These are phyloP conservation scores for Amylostereum areolatum DNA, from an alignment of 1,284 basidiomycete genomes.

Conservation along the genomic window DNA sequence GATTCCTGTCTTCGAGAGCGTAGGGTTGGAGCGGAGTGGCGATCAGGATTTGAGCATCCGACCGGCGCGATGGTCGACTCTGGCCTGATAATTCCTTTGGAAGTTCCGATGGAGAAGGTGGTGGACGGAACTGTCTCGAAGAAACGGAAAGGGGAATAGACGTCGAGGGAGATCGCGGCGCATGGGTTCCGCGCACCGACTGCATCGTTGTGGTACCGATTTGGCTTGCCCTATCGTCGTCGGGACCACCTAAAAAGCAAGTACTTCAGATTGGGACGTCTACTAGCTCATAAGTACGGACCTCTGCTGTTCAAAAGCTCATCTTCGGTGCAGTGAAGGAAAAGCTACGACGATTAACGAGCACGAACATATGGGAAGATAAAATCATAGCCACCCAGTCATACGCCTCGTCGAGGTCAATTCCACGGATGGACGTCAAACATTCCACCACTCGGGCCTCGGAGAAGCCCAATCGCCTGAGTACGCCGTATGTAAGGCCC, in stretches of 20 bases:
- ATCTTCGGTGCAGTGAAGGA: constrained; percentile 59
- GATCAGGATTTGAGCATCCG: background rate
- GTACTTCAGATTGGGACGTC: background rate
- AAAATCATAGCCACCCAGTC: constrained; percentile 70
- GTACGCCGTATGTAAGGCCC: constrained; percentile 75
- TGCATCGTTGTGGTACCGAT: too few species aligned
- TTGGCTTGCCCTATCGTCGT: too few species aligned
- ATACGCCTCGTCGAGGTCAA: constrained; percentile 87
- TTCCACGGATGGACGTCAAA: constrained; percentile 51
- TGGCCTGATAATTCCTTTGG: too few species aligned
- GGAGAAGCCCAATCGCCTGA: constrained; percentile 81
- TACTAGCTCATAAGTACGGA: constrained; percentile 14
- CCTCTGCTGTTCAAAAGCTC: constrained; percentile 42
- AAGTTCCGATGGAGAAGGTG: too few species aligned
- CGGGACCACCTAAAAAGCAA: background rate
- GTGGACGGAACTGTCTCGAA: too few species aligned
- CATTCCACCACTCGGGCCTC: constrained; percentile 69
- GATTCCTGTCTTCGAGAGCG: too few species aligned
- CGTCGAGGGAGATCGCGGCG: too few species aligned
- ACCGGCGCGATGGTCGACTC: too few species aligned
- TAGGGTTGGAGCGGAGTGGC: constrained; percentile 7
- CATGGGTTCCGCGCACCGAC: too few species aligned
- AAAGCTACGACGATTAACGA: constrained; percentile 44
- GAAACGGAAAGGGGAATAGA: too few species aligned
- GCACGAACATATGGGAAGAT: background rate